Conservation (phyloP, 2,329 filamentous ascomycete genomes). For the Xylaria sp. region DNA sequence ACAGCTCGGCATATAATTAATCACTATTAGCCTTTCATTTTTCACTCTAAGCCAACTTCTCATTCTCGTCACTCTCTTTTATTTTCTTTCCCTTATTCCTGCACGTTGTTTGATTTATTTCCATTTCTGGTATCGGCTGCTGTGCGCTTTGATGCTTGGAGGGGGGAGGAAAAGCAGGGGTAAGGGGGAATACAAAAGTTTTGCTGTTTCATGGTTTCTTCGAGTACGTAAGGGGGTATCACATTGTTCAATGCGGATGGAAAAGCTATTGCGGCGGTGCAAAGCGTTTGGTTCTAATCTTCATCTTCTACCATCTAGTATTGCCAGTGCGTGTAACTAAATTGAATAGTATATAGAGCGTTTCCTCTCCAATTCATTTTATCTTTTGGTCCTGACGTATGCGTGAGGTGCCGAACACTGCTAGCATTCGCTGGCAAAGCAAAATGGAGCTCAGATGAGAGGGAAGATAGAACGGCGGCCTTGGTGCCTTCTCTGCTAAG, state of each 20-base stretch:
- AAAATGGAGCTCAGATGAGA: slow-evolving; percentile 19
- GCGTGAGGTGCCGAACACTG: slow-evolving; percentile 2
- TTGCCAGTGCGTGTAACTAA: slow-evolving; percentile 10
- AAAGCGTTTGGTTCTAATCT: slow-evolving; percentile 8
- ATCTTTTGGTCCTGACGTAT: slow-evolving; percentile 2
- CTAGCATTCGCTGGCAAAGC: slow-evolving; percentile 26
- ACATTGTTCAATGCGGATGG: neutral
- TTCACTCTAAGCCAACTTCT: neutral
- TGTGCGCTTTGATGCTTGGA: slow-evolving; percentile 1
- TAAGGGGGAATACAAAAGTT: slow-evolving; percentile 18
- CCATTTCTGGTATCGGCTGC: neutral
- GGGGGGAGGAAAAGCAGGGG: neutral
- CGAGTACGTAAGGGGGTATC: neutral
- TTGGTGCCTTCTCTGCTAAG: neutral
- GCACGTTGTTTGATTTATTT: neutral
- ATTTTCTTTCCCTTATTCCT: neutral
- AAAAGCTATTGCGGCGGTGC: neutral
- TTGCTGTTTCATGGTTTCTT: slow-evolving; percentile 11
- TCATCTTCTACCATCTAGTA: slow-evolving; percentile 1
- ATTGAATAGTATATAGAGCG: slow-evolving; percentile 11
- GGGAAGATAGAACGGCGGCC: neutral
- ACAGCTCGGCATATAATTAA: slow-evolving; percentile 3
- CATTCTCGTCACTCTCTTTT: neutral
- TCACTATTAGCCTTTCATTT: neutral
- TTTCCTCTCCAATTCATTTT: slow-evolving; percentile 27